These are phyloP conservation scores for Scenedesmus sp. DNA, from an alignment of 163 green algal genomes.

Conservation along the genomic window DNA sequence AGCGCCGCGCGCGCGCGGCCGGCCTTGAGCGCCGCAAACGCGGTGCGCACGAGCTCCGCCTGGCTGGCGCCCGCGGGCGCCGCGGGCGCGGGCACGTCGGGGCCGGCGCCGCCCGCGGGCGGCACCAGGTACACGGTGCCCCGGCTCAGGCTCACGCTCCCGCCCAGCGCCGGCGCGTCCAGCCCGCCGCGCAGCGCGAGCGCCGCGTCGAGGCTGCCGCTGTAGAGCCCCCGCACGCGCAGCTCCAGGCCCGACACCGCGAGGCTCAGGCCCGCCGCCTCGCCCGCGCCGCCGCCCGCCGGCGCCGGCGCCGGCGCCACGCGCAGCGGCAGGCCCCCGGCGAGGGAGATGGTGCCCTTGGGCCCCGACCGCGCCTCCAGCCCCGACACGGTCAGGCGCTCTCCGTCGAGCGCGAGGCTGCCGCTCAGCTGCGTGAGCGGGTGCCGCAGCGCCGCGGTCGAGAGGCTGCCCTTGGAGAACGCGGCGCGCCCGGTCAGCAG, in stretches of 20 bases:
- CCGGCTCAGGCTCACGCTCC: slow-evolving; percentile 65
- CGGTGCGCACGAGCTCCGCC: slow-evolving; percentile 53
- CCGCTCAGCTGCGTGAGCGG: slow-evolving; percentile 70
- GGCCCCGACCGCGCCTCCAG: slow-evolving; percentile 74
- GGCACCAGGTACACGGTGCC: slow-evolving; percentile 73
- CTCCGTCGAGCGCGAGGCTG: slow-evolving; percentile 62
- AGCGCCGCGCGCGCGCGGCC: slow-evolving; percentile 42
- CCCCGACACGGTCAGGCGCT: slow-evolving; percentile 61
- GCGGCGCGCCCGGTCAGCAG: slow-evolving; percentile 48
- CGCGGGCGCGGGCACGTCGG: neutral
- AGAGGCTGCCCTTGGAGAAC: slow-evolving; percentile 50
- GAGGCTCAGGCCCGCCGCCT: slow-evolving; percentile 56
- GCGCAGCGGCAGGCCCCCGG: slow-evolving; percentile 69
- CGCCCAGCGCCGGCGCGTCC: slow-evolving; percentile 65
- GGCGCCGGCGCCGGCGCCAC: neutral
- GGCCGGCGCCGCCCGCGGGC: slow-evolving; percentile 26
- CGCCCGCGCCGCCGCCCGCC: neutral
- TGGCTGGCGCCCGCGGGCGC: slow-evolving; percentile 28
- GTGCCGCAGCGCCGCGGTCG: slow-evolving; percentile 59
- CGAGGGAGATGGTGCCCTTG: slow-evolving; percentile 62
- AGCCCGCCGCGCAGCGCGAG: slow-evolving; percentile 56
- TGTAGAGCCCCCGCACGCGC: slow-evolving; percentile 73
- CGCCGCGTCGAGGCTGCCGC: slow-evolving; percentile 65
- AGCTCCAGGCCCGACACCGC: slow-evolving; percentile 72
- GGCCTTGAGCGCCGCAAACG: slow-evolving; percentile 66